Evolutionary conservation across 2,329 filamentous ascomycete species (phyloP), one percentile per base, ranked within the genome.

Genomic region (Epichloe bromicola): DNA sequence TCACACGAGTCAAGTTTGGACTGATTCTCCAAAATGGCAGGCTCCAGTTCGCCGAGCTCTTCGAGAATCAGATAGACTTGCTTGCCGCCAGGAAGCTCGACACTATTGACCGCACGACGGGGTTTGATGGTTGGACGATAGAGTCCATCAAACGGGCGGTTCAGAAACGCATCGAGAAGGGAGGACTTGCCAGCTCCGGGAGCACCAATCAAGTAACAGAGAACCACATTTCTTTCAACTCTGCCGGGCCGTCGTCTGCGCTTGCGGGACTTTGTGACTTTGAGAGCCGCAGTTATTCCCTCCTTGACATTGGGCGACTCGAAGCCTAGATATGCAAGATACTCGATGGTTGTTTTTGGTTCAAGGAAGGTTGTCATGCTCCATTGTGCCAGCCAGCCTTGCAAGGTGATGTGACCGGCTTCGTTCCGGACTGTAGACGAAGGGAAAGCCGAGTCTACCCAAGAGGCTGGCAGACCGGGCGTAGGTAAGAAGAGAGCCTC

Each of bases 351-450:
- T 0, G 88, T 96, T 64, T 93, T 94, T 12, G 93, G 91, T 51
- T 94, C 90, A 54, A 94, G 82, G 61, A 97, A 98, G 0, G 93
- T 98, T 0, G 93, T 98, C 93, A 98, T 98, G 65, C 90, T 96
- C 93, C 93, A 98, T 61, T 98, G 93, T 4, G 93, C 93, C 38
- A 98, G 79, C 93, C 93, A 98, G 2, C 93, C 93, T 66, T 98
- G 93, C 4, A 98, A 74, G 1, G 93, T 98, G 55, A 98, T 90
- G 64, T 97, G 82, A 0, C 93, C 93, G 8, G 88, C 88, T 67
- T 98, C 93, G 63, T 96, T 97, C 41, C 88, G 84, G 17, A 97
- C 91, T 0, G 93, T 96, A 23, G 88, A 95, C 1, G 86, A 89
- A 2, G 93, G 93, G 61, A 98, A 98, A 0, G 82, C 86, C 1